Base-by-base conservation (phyloP, 345 rosid genomes). In the Nasturtium officinale region DNA sequence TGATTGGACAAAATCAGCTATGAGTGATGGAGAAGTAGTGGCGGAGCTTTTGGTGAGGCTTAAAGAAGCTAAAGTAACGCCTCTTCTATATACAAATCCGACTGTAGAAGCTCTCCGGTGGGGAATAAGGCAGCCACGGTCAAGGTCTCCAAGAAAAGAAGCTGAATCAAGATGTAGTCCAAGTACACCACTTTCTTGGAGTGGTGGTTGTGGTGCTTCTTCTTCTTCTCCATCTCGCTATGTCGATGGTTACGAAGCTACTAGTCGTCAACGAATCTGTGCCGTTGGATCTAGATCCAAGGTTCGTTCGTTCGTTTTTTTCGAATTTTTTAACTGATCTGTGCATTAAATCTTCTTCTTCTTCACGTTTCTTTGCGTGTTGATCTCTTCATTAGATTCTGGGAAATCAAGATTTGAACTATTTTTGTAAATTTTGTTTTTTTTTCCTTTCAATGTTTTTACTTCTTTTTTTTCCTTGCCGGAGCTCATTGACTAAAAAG, bases 111-210 rank as follows among this genome's bases (percentile, higher is more conserved):
- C 74, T 0, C 83, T 87, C n/a, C 77, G 79, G 56, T 89, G 95
- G 95, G 95, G 95, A 48, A 75, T 79, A 45, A 79, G 85, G 50
- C 91, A 82, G 75, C 87, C 83, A 16, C 61, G 95, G 78, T 78
- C 89, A 5, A 77, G 82, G 72, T 48, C 77, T 40, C 35, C 64
- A n/a, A 69, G 88, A 43, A 82, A 64, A 26, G 83, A 82, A 65
- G 74, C 71, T 28, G 89, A 89, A 45, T 60, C 79, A 7, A 78
- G 88, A 73, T 79, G 84, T 72, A 89, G 91, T 64, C 95, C 95
- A 6, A 87, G 88, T 29, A 89, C 91, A 3, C 90, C 95, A 6
- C 91, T 89, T 16, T 85, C 90, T 26, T 89, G 95, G 95, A 87
- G 84, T 78, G 84, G 89, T 3, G 73, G 73, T 67, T 58, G 57